Evolutionary conservation across 2,329 filamentous ascomycete genomes (phyloP).

Genomic region (Pestalotiopsis fici): DNA sequence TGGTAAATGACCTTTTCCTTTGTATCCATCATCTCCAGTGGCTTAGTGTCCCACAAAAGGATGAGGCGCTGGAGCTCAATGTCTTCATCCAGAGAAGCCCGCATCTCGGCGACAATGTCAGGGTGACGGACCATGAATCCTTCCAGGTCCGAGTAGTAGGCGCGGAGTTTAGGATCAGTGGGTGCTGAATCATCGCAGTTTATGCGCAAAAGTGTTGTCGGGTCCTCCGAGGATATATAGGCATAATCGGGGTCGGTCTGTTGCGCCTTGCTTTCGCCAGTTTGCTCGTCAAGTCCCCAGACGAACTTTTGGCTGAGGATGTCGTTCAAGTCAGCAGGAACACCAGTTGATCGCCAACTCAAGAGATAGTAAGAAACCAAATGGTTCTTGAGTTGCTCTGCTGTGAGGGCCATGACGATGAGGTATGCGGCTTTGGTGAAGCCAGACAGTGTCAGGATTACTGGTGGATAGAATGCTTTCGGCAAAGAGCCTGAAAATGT

Average conservation of each 20-base stretch:
- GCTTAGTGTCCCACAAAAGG: neutral
- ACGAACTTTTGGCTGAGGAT: neutral
- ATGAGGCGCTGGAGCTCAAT: constrained; percentile 14
- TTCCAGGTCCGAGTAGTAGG: neutral
- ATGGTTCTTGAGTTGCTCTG: constrained; percentile 1
- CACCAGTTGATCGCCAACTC: constrained; percentile 1
- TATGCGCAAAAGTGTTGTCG: neutral
- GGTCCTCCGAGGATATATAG: neutral
- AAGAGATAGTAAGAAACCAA: constrained; percentile 1
- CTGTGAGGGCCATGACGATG: neutral
- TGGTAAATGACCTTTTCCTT: constrained; percentile 17
- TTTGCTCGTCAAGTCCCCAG: neutral
- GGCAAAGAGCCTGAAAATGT: too few species aligned
- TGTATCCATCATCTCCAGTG: constrained; percentile 7
- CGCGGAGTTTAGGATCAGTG: constrained; percentile 1
- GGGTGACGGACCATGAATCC: neutral
- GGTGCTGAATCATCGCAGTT: neutral
- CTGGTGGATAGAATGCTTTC: too few species aligned
- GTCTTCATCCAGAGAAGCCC: constrained; percentile 15
- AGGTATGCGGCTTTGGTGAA: too few species aligned
- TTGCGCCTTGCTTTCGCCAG: neutral
- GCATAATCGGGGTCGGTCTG: neutral
- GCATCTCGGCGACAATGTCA: neutral
- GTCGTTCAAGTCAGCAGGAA: neutral
- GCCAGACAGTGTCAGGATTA: neutral